These are phyloP conservation scores for Tagetes erecta DNA, from an alignment of 129 eudicot species.

Conservation along the genomic window DNA sequence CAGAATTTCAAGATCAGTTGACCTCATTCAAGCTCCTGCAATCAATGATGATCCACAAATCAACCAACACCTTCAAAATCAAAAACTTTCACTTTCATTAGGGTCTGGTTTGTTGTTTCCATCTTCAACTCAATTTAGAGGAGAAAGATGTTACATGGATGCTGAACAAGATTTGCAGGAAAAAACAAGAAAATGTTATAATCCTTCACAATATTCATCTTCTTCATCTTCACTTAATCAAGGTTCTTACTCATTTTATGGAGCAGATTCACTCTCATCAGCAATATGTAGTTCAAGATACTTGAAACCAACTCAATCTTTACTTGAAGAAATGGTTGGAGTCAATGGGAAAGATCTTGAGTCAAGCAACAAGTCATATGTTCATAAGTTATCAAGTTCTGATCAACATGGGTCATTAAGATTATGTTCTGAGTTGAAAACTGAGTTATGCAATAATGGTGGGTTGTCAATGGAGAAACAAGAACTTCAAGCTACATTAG, in stretches of 20 bases:
- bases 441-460: constrained; percentile 55
- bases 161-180: constrained; percentile 39
- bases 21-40: constrained; percentile 46
- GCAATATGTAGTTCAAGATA: constrained; percentile 54
- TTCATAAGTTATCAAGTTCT: constrained; percentile 48
- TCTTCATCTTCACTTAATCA: constrained; percentile 37
- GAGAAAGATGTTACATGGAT: constrained; percentile 40
- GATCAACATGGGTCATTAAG: constrained; percentile 48
- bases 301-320: constrained; percentile 72
- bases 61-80: constrained; percentile 51
- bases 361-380: constrained; percentile 45
- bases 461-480: constrained; percentile 55
- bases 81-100: constrained; percentile 76
- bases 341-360: constrained; percentile 52
- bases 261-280: constrained; percentile 42
- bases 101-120: constrained; percentile 52
- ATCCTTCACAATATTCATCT: constrained; percentile 37
- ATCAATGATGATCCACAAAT: constrained; percentile 38
- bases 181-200: constrained; percentile 36
- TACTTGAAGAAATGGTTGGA: constrained; percentile 71
- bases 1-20: constrained; percentile 56
- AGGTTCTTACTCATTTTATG: constrained; percentile 40
- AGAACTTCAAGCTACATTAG: constrained; percentile 56
- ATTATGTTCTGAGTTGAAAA: constrained; percentile 55
- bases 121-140: constrained; percentile 45